A percentile compares a stretch with the other conserved stretches of the same genome.
Conservation (phyloP, 2,329 filamentous ascomycete species). For the Aspergillus amoenus region DNA sequence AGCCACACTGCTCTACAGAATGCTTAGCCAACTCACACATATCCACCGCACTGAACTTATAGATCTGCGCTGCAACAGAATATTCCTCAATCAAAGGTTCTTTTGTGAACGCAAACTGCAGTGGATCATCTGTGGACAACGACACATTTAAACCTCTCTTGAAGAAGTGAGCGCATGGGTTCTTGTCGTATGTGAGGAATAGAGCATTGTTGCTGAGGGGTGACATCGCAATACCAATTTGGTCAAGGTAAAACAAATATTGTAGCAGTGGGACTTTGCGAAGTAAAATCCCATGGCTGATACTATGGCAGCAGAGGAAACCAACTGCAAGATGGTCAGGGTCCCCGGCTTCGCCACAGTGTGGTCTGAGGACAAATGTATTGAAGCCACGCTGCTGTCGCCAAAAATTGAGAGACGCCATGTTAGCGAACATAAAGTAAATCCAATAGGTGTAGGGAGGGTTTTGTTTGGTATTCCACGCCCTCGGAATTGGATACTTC, state of each 20-base stretch:
- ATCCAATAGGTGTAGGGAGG: slow-evolving; percentile 99
- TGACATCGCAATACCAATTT: slow-evolving; percentile 99
- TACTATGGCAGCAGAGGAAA: slow-evolving; percentile 90
- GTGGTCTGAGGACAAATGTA: slow-evolving; percentile 87
- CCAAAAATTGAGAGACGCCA: slow-evolving; percentile 88
- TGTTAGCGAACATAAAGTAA: slow-evolving; percentile 94
- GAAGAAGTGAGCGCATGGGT: slow-evolving; percentile 95
- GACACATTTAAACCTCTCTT: slow-evolving; percentile 92
- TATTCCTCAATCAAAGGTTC: slow-evolving; percentile 98
- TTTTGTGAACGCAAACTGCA: slow-evolving; percentile 98
- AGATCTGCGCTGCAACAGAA: slow-evolving; percentile 95
- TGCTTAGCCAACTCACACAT: slow-evolving; percentile 99
- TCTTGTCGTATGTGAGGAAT: slow-evolving; percentile 94
- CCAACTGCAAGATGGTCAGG: slow-evolving; percentile 93
- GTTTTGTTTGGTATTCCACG: slow-evolving; percentile 91
- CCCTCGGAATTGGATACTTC: slow-evolving; percentile 88
- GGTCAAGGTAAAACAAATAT: slow-evolving; percentile 96
- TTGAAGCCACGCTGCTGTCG: slow-evolving; percentile 91
- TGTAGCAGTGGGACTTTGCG: slow-evolving; percentile 93
- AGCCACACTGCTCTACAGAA: slow-evolving; percentile 91
- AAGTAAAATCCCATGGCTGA: slow-evolving; percentile 88
- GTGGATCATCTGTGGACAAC: slow-evolving; percentile 90
- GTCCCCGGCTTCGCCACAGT: slow-evolving; percentile 95
- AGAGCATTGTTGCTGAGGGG: slow-evolving; percentile 96
- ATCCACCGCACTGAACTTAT: slow-evolving; percentile 93